These are phyloP conservation scores for Chlorella sorokiniana DNA, from an alignment of 139 green algal genomes.

Conservation along the genomic window DNA sequence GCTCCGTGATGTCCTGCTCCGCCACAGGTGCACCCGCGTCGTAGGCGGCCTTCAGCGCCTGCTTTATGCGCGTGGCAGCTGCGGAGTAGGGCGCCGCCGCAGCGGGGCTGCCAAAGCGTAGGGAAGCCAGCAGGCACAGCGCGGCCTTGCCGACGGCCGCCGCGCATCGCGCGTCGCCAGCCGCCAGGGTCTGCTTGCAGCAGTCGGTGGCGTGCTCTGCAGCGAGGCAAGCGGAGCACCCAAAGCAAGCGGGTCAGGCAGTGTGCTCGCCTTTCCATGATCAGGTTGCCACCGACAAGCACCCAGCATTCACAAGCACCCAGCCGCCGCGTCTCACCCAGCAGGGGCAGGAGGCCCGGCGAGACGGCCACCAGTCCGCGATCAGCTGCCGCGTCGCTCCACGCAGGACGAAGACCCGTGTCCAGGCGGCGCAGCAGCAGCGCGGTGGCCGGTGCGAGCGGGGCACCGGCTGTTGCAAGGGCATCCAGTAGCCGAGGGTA, in stretches of 20 bases:
- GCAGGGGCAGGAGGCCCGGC: conserved; percentile 19
- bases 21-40: background rate
- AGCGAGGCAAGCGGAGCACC: too few relatives aligned
- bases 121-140: conserved; percentile 18
- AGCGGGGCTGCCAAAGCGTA: conserved; percentile 19
- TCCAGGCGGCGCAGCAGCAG: background rate
- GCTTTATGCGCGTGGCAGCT: conserved; percentile 8
- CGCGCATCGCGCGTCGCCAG: too few relatives aligned
- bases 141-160: background rate
- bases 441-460: background rate
- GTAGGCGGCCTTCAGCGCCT: conserved; percentile 17
- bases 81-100: background rate
- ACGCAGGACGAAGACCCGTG: background rate
- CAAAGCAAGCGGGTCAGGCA: background rate
- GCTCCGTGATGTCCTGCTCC: conserved; percentile 7
- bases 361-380: conserved; percentile 1
- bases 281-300: too few relatives aligned
- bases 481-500: background rate
- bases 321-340: conserved; percentile 19
- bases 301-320: background rate
- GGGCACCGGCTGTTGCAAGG: background rate
- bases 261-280: too few relatives aligned
- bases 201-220: conserved; percentile 3
- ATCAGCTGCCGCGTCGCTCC: background rate
- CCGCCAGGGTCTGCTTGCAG: background rate